Evolutionary conservation across 1,284 basidiomycete species (phyloP), one percentile per base, ranked within the genome.

Genomic region (Sanghuangporus baumii): DNA sequence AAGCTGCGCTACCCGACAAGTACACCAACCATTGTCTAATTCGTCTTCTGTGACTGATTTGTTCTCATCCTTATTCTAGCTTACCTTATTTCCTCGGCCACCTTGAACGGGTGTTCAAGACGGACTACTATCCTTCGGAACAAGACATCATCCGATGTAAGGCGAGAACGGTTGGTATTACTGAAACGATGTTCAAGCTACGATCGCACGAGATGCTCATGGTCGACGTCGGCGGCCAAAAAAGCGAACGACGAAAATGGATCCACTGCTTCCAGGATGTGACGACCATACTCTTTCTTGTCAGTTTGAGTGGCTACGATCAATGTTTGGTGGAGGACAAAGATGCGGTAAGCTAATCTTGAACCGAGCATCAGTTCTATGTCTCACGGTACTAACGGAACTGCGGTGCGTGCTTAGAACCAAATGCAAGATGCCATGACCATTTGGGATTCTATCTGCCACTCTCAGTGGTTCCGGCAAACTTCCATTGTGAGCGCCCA

Each of bases 351-450:
- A 63, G 88, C 79, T 47, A 43, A 14, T 43, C 14, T 20, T 43
- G 14, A 38, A 31, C 46, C 56, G 36, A 9, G 23, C n/a, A 8
- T 54, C 40, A 59, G 26, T 59, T 34, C 31, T 20, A 14, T 41
- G 11, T 60, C 41, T 65, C 60, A 52, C 50, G 55, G 41, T 51
- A 41, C n/a, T 37, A 26, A 54, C 34, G 12, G 52, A 37, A 37
- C 52, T 54, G 52, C 52, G 50, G 31, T 55, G 26, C 34, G 18
- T 20, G 36, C 65, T 11, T 69, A 93, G 90, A 95, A 93, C 74
- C 93, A 91, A 88, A 96, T 97, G 94, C 90, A 94, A 76, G 95
- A 96, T 70, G 92, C 94, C 0, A 88, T 97, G 83, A 93, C 93
- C 56, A 93, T 97, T 55, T 97, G 94, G 86, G 94, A 96, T 71